These are phyloP conservation scores for Skeletonema menzelii DNA, from an alignment of 108 stramenopile genomes.

Conservation along the genomic window DNA sequence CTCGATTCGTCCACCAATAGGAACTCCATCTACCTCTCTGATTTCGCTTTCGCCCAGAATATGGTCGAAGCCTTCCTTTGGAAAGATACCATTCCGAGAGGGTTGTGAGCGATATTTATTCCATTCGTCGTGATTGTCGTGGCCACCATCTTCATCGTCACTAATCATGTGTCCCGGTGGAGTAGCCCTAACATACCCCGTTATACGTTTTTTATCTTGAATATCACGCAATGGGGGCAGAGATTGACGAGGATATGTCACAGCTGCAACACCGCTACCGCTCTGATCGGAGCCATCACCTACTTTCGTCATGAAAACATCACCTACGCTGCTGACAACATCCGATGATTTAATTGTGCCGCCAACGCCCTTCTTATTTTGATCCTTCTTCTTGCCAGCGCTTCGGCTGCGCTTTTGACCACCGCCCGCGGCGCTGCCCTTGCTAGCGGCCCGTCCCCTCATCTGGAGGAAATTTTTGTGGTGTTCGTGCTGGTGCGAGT, in stretches of 20 bases:
- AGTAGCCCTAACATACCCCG: slow-evolving; percentile 38
- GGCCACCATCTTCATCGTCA: neutral
- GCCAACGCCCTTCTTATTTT: neutral
- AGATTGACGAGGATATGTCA: slow-evolving; percentile 20
- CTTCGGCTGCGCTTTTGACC: slow-evolving; percentile 2
- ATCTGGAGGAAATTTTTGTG: neutral
- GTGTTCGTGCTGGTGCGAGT: neutral
- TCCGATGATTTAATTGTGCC: neutral
- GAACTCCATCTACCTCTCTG: slow-evolving; percentile 42
- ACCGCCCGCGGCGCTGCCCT: neutral
- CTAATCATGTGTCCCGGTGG: slow-evolving; percentile 32
- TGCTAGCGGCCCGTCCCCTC: neutral
- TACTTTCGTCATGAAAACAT: neutral
- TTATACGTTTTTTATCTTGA: neutral
- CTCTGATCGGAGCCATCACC: neutral
- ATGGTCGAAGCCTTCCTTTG: slow-evolving; percentile 76
- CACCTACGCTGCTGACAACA: neutral
- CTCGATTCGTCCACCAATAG: slow-evolving; percentile 24
- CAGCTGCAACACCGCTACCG: neutral
- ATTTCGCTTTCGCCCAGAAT: slow-evolving; percentile 66
- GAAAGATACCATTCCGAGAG: slow-evolving; percentile 21
- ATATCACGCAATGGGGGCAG: slow-evolving; percentile 9
- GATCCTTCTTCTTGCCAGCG: neutral
- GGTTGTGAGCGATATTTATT: slow-evolving; percentile 20
- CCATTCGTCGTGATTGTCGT: slow-evolving; percentile 8